Percentiles rank a stretch among this genome's conserved stretches.
Conservation (phyloP, 2,329 filamentous ascomycete species). For the Talaromyces rugulosus region DNA sequence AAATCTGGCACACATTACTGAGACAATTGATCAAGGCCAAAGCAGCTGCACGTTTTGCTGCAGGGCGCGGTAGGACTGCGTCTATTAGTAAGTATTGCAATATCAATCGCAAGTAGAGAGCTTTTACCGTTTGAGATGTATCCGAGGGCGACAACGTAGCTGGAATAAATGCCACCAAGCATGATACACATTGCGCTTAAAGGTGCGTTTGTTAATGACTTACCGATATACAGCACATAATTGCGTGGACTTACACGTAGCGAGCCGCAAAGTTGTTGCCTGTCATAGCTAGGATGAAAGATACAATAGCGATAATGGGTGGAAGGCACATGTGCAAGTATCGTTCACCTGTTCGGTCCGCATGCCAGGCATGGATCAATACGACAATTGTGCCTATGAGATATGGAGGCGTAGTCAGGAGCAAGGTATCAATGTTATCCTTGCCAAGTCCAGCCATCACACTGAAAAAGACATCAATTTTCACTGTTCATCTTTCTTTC, state of each 20-base stretch:
- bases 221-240: not conserved
- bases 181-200: conserved; percentile 63
- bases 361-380: conserved; percentile 64
- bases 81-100: not conserved
- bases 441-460: conserved; percentile 15
- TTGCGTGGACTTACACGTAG: conserved; percentile 46
- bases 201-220: not conserved
- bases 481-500: not conserved
- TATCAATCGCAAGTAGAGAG: not conserved
- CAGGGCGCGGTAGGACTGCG: conserved; percentile 62
- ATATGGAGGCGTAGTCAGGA: conserved; percentile 64
- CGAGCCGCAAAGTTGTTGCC: conserved; percentile 59
- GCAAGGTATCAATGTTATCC: conserved; percentile 54
- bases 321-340: conserved; percentile 65
- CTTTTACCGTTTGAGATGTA: conserved; percentile 65
- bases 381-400: conserved; percentile 57
- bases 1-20: conserved; percentile 45
- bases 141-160: conserved; percentile 63
- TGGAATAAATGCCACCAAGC: conserved; percentile 60
- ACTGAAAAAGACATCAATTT: conserved; percentile 2
- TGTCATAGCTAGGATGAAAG: conserved; percentile 65
- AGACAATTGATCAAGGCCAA: conserved; percentile 73
- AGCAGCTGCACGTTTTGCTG: conserved; percentile 68
- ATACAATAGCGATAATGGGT: conserved; percentile 56
- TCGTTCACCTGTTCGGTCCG: conserved; percentile 66